Conservation (phyloP, 2,329 filamentous ascomycete species). For the Trichoderma oligosporum region DNA sequence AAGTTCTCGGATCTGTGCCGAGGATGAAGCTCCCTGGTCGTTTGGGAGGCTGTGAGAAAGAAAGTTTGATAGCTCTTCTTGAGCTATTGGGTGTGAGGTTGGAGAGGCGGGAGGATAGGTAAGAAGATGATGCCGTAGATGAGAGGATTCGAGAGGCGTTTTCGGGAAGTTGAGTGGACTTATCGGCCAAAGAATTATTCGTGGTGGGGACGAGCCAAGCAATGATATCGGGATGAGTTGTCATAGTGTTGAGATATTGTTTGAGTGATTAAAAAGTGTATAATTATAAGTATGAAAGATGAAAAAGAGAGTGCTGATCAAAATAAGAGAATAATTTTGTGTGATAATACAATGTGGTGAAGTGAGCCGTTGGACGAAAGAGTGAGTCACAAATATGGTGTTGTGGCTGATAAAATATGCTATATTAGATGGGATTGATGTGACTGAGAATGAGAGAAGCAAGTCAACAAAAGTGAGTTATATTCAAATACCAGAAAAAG, state of each 20-base stretch:
- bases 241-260: conserved; percentile 21
- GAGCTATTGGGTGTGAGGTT: conserved; percentile 26
- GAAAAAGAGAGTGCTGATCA: neutral
- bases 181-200: conserved; percentile 33
- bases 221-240: conserved; percentile 32
- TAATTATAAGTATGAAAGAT: neutral
- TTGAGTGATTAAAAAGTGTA: conserved; percentile 11
- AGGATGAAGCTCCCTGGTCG: conserved; percentile 37
- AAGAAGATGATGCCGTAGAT: conserved; percentile 25
- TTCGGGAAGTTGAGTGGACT: conserved; percentile 31
- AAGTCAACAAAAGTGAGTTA: neutral
- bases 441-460: conserved; percentile 6
- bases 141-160: conserved; percentile 30
- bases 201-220: conserved; percentile 40
- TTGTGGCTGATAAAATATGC: too few species aligned
- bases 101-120: conserved; percentile 31
- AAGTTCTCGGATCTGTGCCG: conserved; percentile 35
- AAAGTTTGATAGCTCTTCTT: conserved; percentile 33
- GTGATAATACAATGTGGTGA: neutral
- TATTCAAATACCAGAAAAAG: neutral
- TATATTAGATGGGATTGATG: too few species aligned
- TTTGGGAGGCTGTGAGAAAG: conserved; percentile 35
- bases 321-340: neutral
- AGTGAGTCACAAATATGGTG: conserved; percentile 1
- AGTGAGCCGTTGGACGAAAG: neutral